Evolutionary conservation across 495 filamentous ascomycete species (phyloP), one percentile per base, ranked within the genome.

Genomic region (Mycothermus thermophilus): DNA sequence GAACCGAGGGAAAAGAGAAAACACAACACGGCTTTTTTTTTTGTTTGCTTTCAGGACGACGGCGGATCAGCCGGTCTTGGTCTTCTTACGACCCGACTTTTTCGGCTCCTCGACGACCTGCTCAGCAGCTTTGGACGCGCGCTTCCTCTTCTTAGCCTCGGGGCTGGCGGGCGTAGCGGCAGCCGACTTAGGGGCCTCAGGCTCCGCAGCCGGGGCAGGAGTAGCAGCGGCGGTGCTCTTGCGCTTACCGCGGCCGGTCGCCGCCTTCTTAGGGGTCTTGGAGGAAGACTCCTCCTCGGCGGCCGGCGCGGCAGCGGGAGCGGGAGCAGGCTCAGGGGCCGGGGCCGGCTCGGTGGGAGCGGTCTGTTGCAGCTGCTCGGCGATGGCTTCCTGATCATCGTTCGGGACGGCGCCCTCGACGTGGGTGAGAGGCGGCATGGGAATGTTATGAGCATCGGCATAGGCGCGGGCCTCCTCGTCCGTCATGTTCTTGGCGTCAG

Each of bases 111-210:
- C 63, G 4, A 50, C 41, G 8, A 53, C 52, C 22, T 59, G 30
- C 41, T 57, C 57, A 4, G 58, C 54, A 6, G 54, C 57, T 49
- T 67, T 68, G 34, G 63, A 64, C 8, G 47, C 54, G 30, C 64
- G 49, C 70, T 79, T 80, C 52, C 77, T 74, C 72, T 81, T 83
- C 69, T 77, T 79, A 32, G 30, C 30, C 38, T 67, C 64, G 11
- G 64, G 64, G 55, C 62, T 66, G 21, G 56, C 55, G 9, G 62
- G 60, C n/a, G 60, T 62, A 40, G 60, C 60, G 38, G 60, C 62
- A 47, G 60, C 61, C 47, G 63, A 60, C 71, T 72, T 73, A 27
- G 55, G 48, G 28, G 54, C 51, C 35, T 75, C 66, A 18, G 57
- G 54, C 35, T 76, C 66, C n/a, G 57, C 59, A 11, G 55, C 58